These are phyloP conservation scores for Sextonia rubra DNA, from an alignment of 164 flowering plant species.

Conservation along the genomic window DNA sequence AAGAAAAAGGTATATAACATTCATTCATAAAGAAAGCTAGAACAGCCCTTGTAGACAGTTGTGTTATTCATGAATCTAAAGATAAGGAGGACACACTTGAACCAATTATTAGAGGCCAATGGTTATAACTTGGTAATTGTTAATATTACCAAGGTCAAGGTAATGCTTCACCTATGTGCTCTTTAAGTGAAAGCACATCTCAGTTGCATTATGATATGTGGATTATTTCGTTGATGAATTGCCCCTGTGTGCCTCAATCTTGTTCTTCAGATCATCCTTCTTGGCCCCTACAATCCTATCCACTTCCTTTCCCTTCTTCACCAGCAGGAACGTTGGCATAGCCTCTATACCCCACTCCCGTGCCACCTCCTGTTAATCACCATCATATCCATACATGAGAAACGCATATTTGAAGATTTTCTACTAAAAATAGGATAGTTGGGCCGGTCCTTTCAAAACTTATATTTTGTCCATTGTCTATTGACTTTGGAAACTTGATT, in stretches of 20 bases:
- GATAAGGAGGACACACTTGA: no score
- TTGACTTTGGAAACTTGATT: background rate
- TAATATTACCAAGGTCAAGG: no score
- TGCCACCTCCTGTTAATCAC: slow-evolving; percentile 45
- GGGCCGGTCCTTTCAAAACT: background rate
- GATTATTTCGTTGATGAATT: background rate
- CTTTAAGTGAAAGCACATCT: no score
- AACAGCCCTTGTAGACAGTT: no score
- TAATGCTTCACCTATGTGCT: no score
- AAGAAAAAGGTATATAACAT: no score
- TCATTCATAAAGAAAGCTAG: no score
- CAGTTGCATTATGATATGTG: background rate
- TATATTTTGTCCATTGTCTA: background rate
- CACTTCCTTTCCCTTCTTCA: slow-evolving; percentile 65
- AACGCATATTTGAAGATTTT: background rate
- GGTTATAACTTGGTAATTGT: no score
- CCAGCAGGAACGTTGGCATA: slow-evolving; percentile 79
- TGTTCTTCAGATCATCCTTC: slow-evolving; percentile 65
- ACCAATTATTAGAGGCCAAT: no score
- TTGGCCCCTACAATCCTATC: slow-evolving; percentile 69
- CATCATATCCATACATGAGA: background rate
- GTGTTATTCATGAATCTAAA: no score
- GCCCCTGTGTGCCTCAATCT: slow-evolving; percentile 34
- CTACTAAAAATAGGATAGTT: background rate
- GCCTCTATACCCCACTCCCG: slow-evolving; percentile 59